Conservation (phyloP, 306 rosid genomes). For the Vigna radiata region DNA sequence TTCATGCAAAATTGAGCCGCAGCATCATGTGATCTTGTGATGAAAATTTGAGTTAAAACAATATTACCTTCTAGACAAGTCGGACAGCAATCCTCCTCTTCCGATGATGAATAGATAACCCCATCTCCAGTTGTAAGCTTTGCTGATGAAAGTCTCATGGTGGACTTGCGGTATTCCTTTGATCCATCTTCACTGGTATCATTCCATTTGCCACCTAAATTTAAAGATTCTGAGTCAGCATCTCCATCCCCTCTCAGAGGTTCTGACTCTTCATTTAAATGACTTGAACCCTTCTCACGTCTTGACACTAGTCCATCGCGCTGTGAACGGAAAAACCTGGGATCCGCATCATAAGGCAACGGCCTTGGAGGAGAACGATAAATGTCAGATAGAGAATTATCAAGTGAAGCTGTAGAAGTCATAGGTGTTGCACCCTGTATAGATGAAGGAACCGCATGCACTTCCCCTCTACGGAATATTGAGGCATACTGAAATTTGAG, state of each 20-base stretch:
- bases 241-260: conserved; percentile 79
- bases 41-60: conserved; percentile 3
- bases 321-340: conserved; percentile 74
- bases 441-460: conserved; percentile 76
- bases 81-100: conserved; percentile 97
- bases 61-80: conserved; percentile 94
- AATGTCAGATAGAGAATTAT: conserved; percentile 81
- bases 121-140: conserved; percentile 59
- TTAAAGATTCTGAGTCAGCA: conserved; percentile 68
- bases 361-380: conserved; percentile 99
- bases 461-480: conserved; percentile 83
- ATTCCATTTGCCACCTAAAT: conserved; percentile 69
- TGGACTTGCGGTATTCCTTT: conserved; percentile 73
- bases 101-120: conserved; percentile 65
- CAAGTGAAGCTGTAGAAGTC: conserved; percentile 74
- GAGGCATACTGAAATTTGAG: conserved; percentile 69
- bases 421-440: conserved; percentile 79
- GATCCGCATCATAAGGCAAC: conserved; percentile 94
- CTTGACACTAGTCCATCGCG: conserved; percentile 81
- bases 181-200: conserved; percentile 73
- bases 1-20: not conserved
- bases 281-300: conserved; percentile 94
- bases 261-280: conserved; percentile 84
- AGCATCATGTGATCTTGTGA: not conserved
- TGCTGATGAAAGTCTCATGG: conserved; percentile 65